These are phyloP conservation scores for Phylloporus arenicola DNA, from an alignment of 768 basidiomycete genomes.

Conservation along the genomic window DNA sequence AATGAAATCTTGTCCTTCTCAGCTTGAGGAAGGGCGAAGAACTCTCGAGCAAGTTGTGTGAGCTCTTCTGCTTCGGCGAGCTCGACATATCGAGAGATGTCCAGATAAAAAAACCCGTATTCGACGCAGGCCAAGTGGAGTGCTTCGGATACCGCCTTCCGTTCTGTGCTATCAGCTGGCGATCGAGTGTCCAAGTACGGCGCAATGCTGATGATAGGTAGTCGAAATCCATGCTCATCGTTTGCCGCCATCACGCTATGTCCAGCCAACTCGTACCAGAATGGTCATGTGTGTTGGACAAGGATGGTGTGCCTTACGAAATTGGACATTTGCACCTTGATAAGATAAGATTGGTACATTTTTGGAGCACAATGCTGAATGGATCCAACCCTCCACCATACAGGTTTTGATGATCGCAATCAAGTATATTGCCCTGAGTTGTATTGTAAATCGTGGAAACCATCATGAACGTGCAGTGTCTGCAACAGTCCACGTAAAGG, in stretches of 20 bases:
- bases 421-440: background rate
- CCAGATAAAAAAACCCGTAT: constrained; percentile 88
- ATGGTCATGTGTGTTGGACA: background rate
- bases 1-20: constrained; percentile 75
- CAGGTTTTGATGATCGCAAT: background rate
- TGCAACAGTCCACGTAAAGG: background rate
- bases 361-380: background rate
- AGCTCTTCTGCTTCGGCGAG: constrained; percentile 61
- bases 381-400: background rate
- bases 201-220: constrained; percentile 71
- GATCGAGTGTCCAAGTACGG: constrained; percentile 49
- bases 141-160: constrained; percentile 45
- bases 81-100: constrained; percentile 56
- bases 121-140: constrained; percentile 71
- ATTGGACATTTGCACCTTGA: background rate
- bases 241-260: background rate
- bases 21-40: constrained; percentile 68
- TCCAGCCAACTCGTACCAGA: background rate
- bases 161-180: constrained; percentile 23
- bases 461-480: background rate
- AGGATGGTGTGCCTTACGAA: background rate
- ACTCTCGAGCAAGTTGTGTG: constrained; percentile 56
- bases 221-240: constrained; percentile 14
- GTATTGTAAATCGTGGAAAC: background rate
- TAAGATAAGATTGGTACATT: constrained; percentile 16